Evolutionary conservation across 257 asterid genomes (phyloP), one percentile per base, ranked within the genome.

Genomic region (Capsicum rhomboideum): DNA sequence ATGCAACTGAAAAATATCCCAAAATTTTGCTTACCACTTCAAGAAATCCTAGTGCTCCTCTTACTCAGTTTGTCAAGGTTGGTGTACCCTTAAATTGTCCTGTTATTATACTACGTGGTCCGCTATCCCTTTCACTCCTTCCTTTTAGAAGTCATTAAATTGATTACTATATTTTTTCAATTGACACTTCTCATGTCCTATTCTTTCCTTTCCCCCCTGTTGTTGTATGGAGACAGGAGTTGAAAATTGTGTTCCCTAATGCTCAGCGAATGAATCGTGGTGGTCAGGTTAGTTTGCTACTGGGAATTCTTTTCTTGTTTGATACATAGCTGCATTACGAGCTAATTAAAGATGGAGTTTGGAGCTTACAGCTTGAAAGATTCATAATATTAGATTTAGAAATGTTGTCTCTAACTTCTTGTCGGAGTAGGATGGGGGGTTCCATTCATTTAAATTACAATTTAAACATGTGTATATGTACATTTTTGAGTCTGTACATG

Each of bases 11-110:
- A 56, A 92, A 89, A 85, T 97, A 96, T 85, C 98, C 98, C 61
- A 96, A 96, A 83, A 96, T 96, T 85, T 88, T 96, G 92, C 89
- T 96, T 17, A 94, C 98, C 78, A 93, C 98, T 34, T 96, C 98
- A 8, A 95, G 98, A 18, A 87, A 92, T 85, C 98, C 99, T 2
- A 94, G 99, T 90, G 98, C 94, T 85, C 99, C 99, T 59, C 98
- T 94, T 78, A 90, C 97, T 8, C 99, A 92, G 88, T 96, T 96
- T 90, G 98, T 92, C 28, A 96, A 96, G 98, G 99, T 96, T 83
- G 37, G 85, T 42, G 40, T 37, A 46, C 61, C 52, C 49, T 63
- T 40, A 2, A 40, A 20, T 20, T 71, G 18, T 20, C 2, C 54
- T 40, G 52, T 40, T 69, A 69, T 37, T 40, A 6, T 69, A 67